Evolutionary conservation across 2,329 filamentous ascomycete species (phyloP), one percentile per base, ranked within the genome.

Genomic region (Dendryphion nanum): DNA sequence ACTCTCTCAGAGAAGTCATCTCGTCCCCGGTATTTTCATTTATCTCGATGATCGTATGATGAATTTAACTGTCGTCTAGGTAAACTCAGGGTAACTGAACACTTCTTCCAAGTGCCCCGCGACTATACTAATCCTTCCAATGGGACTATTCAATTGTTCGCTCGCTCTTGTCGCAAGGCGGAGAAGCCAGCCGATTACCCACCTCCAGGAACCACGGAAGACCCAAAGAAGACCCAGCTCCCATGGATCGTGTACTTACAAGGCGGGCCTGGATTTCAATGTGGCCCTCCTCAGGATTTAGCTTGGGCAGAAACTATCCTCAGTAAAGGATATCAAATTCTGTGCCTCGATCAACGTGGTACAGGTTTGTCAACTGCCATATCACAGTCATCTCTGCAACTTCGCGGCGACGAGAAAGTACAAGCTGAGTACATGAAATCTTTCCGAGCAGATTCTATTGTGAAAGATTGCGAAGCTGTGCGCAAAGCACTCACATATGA

Each of bases 291-390:
- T 2, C 84, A 94, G 59, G 78, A 86, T 41, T 79, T 82, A 44
- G 72, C 82, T 6, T 78, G 89, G 59, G 85, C 86, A n/a, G 77
- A 81, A 20, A 71, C 76, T 19, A 76, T 89, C 39, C 75, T 96
- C 5, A 81, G 83, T 42, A 83, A 83, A 45, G 90, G 90, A 13
- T 96, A 95, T 58, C 86, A 94, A 63, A 63, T 82, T 31, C 77
- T 97, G 2, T 83, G 85, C 47, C 76, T 97, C n/a, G 91, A 97
- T 63, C 90, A 95, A 63, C 81, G 91, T 35, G 91, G 91, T 10
- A 94, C 89, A 3, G 91, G 91, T 1, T 71, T 95, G 35, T 94
- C 87, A 59, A 86, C 82, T 2, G 85, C 90, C 1, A 79, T 96
- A 29, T 85, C 85, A 1, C 81, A 86, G 6, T 78, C 77, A 6